Conservation (phyloP, 2,329 filamentous ascomycete genomes). For the Fusarium mexicanum region DNA sequence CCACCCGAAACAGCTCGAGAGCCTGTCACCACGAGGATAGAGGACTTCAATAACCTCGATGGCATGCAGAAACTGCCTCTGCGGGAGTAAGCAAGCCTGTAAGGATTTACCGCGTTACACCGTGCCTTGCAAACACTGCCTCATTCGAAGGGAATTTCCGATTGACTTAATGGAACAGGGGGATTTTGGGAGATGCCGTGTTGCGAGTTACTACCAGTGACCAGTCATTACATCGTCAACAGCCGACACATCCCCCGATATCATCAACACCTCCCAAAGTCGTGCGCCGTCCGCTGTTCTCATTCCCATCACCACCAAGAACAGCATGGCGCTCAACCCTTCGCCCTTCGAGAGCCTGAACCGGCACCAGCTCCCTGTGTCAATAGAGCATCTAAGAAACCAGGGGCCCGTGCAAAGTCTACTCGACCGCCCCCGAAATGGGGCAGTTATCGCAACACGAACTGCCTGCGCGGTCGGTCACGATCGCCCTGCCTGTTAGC, state of each 20-base stretch:
- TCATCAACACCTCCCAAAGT: neutral
- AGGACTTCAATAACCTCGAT: accelerated
- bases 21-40: accelerated
- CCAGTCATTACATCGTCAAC: neutral
- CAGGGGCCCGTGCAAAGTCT: conserved; percentile 32
- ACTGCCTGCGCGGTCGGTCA: conserved; percentile 57
- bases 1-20: accelerated
- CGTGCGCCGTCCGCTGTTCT: accelerated
- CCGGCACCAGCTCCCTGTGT: conserved; percentile 13
- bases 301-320: accelerated
- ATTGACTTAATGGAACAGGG: neutral
- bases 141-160: accelerated
- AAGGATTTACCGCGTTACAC: accelerated
- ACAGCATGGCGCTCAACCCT: neutral
- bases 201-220: neutral
- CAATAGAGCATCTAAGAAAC: conserved; percentile 44
- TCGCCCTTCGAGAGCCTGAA: neutral
- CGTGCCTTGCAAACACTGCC: accelerated
- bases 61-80: neutral
- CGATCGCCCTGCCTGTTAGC: conserved; percentile 86
- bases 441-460: conserved; percentile 42
- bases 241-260: neutral
- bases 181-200: accelerated
- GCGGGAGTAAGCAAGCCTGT: accelerated
- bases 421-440: conserved; percentile 26